Conservation (phyloP, 2,329 filamentous ascomycete genomes). For the Xylariales sp. region DNA sequence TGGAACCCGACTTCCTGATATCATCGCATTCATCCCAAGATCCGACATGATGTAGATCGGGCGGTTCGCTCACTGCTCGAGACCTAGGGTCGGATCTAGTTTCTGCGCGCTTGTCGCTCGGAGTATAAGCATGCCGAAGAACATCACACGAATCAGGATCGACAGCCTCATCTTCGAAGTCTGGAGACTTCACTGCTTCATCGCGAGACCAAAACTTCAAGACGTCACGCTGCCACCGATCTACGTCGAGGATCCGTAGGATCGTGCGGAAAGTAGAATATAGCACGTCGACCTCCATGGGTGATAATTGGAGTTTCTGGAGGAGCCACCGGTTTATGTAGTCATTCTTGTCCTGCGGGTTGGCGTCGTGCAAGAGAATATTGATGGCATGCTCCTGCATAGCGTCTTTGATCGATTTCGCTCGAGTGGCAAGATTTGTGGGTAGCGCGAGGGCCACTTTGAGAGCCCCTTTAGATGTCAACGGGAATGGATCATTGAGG, state of each 20-base stretch:
- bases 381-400: slow-evolving; percentile 2
- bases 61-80: neutral
- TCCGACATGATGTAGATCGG: no score
- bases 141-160: neutral
- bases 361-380: neutral
- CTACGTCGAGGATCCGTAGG: slow-evolving; percentile 28
- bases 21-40: no score
- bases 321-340: slow-evolving; percentile 51
- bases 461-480: neutral
- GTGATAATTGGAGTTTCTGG: slow-evolving; percentile 42
- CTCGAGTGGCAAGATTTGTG: neutral
- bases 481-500: neutral
- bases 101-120: neutral
- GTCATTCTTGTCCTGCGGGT: slow-evolving; percentile 32
- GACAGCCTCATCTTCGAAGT: neutral
- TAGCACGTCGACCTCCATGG: slow-evolving; percentile 40
- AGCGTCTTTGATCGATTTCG: neutral
- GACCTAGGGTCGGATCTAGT: neutral
- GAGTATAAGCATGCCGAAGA: no score
- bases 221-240: slow-evolving; percentile 38
- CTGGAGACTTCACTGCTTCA: slow-evolving; percentile 16
- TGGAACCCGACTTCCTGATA: no score
- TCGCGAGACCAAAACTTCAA: slow-evolving; percentile 37
- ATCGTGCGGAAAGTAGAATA: slow-evolving; percentile 30
- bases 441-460: neutral